Evolutionary conservation across 1,284 basidiomycete species (phyloP).

Genomic region (Stygiomarasmius scandens): DNA sequence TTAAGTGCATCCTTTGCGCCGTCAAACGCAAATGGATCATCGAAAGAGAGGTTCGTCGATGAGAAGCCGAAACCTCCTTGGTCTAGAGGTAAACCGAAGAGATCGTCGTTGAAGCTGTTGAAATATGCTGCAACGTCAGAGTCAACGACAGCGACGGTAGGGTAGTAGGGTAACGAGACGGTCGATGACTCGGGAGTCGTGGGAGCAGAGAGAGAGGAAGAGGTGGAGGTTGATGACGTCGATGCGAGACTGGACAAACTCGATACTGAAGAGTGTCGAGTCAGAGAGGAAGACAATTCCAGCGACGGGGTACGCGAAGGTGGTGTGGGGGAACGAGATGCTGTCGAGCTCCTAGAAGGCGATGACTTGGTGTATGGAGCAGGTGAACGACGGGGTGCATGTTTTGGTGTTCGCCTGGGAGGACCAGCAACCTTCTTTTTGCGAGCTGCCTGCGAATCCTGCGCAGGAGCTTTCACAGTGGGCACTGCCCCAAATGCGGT

Average conservation of each 20-base stretch:
- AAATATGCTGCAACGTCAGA: neutral
- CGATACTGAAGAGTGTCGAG: neutral
- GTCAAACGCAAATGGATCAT: neutral
- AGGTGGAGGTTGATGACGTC: neutral
- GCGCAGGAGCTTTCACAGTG: neutral
- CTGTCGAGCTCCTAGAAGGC: neutral
- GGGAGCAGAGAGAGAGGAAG: neutral
- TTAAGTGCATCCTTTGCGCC: neutral
- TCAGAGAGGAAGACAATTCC: neutral
- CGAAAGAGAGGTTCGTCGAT: no score
- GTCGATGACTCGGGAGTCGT: neutral
- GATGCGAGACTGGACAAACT: neutral
- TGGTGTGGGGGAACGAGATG: constrained; percentile 1
- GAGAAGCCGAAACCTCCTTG: neutral
- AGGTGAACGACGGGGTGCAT: neutral
- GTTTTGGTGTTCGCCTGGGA: constrained; percentile 3
- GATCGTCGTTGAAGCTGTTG: neutral
- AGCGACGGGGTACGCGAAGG: neutral
- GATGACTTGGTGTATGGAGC: neutral
- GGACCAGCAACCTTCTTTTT: constrained; percentile 2
- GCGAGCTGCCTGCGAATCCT: neutral
- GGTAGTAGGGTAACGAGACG: neutral
- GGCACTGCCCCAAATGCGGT: neutral
- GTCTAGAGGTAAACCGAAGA: neutral
- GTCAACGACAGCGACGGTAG: neutral